phyloP scores from a whole-genome alignment of 306 rosid genomes.

The Malus domestica region DNA sequence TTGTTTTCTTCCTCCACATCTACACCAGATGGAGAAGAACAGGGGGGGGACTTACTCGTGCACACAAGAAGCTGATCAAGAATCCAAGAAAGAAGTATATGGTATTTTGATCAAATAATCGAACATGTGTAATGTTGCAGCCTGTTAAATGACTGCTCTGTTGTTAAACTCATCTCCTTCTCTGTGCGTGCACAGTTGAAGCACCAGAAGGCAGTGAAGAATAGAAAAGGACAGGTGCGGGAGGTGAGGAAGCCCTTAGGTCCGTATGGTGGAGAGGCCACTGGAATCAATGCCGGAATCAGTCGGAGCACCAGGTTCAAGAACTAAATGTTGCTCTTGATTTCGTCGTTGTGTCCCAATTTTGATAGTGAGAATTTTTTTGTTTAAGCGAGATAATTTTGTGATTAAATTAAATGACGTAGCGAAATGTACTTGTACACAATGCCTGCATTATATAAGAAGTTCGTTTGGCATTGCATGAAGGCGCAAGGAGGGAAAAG shows the following conservation, averaged over 20 bases:
- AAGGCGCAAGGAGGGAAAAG: no score
- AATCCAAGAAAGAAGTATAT: constrained; percentile 92
- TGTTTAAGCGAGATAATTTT: no score
- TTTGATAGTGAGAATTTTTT: no score
- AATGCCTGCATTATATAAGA: no score
- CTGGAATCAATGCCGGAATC: constrained; percentile 65
- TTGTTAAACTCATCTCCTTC: background rate
- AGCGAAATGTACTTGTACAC: no score
- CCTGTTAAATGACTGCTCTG: background rate
- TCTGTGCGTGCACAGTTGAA: constrained; percentile 40
- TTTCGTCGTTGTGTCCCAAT: background rate
- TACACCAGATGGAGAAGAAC: constrained; percentile 64
- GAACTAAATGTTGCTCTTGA: constrained; percentile 9
- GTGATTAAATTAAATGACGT: no score
- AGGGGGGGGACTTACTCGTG: constrained; percentile 61
- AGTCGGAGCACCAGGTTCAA: constrained; percentile 70
- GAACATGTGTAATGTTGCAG: background rate
- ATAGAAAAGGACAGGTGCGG: constrained; percentile 65
- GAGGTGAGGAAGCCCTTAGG: constrained; percentile 40
- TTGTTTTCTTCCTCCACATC: constrained; percentile 2
- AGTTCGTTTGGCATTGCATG: no score
- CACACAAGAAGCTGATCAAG: constrained; percentile 60
- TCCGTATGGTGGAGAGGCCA: constrained; percentile 66
- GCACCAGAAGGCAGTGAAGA: constrained; percentile 57
- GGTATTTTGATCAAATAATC: constrained; percentile 35